Percentiles rank a stretch among this genome's conserved stretches.
Conservation (phyloP, 2,329 filamentous ascomycete genomes). For the Pestalotiopsis sp. region DNA sequence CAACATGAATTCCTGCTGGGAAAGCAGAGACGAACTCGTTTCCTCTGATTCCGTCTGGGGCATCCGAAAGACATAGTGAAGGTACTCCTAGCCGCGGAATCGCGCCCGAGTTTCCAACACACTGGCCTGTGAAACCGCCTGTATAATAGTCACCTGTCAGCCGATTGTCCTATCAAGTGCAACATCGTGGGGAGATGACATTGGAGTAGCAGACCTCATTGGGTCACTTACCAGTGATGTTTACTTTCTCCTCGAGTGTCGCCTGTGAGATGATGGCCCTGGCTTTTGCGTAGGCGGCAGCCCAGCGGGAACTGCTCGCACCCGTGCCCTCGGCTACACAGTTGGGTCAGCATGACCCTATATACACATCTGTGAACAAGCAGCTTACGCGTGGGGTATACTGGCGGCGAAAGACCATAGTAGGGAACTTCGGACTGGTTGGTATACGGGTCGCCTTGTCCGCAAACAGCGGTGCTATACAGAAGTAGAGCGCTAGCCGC, state of each 20-base stretch:
- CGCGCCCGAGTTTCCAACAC: conserved; percentile 70
- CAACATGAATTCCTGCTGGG: conserved; percentile 73
- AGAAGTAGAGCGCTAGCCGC: not conserved
- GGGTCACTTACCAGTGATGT: conserved; percentile 83
- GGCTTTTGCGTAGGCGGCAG: conserved; percentile 75
- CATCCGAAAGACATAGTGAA: conserved; percentile 79
- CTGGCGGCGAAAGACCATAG: conserved; percentile 61
- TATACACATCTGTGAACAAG: not conserved
- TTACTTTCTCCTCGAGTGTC: conserved; percentile 85
- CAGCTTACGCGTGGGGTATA: conserved; percentile 71
- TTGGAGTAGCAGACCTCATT: not conserved
- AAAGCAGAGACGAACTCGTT: conserved; percentile 81
- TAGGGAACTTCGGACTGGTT: conserved; percentile 4
- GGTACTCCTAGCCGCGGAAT: conserved; percentile 71
- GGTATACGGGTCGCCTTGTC: not conserved
- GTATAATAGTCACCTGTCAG: not conserved
- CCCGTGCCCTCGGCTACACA: conserved; percentile 54
- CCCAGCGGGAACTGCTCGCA: conserved; percentile 62
- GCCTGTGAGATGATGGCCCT: conserved; percentile 73
- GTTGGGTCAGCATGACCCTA: not conserved
- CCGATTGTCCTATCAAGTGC: not conserved
- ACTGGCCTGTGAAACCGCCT: conserved; percentile 1
- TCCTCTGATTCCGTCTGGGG: conserved; percentile 77
- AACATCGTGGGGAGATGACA: not conserved
- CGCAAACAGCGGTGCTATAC: not conserved